Percentiles rank a stretch among this genome's conserved stretches.
Evolutionary conservation across 352 stramenopile species (phyloP).

Genomic region (Phytophthora cryptogea): DNA sequence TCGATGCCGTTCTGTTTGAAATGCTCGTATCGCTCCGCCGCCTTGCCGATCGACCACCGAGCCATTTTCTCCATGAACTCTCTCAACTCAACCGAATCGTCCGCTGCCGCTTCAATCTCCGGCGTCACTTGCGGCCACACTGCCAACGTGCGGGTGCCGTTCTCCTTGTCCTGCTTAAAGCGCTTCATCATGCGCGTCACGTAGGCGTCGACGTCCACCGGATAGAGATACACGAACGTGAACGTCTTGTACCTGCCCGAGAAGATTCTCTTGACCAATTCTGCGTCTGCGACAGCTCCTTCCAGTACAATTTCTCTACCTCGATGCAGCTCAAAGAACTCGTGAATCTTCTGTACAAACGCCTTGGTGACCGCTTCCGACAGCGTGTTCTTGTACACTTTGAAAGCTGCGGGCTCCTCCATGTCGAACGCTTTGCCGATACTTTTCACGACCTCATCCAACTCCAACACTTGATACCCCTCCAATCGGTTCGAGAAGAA

Average conservation of each 20-base stretch:
- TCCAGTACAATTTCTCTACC: conserved; percentile 9
- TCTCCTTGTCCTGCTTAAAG: conserved; percentile 18
- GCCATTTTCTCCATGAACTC: conserved; percentile 21
- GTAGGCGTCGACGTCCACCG: conserved; percentile 11
- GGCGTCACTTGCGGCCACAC: conserved; percentile 19
- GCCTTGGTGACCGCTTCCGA: conserved; percentile 2
- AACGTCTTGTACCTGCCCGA: conserved; percentile 10
- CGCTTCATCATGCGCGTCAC: conserved; percentile 16
- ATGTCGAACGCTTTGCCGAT: conserved; percentile 4
- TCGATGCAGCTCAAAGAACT: conserved; percentile 8
- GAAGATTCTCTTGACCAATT: conserved; percentile 18
- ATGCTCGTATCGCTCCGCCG: conserved; percentile 9
- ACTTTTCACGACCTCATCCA: conserved; percentile 12
- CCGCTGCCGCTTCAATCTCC: conserved; percentile 4
- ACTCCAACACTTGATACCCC: conserved; percentile 15
- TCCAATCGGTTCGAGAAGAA: conserved; percentile 9
- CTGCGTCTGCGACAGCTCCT: conserved; percentile 17
- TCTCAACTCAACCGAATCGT: conserved; percentile 7
- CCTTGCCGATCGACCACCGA: conserved; percentile 12
- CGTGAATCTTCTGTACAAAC: conserved; percentile 12
- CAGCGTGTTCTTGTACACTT: conserved; percentile 22
- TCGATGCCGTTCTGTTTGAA: conserved; percentile 17
- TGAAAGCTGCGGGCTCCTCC: not conserved
- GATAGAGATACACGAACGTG: conserved; percentile 23
- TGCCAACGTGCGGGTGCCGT: conserved; percentile 4